Conservation (phyloP, 2,329 filamentous ascomycete genomes). For the Fusarium ambrosium region DNA sequence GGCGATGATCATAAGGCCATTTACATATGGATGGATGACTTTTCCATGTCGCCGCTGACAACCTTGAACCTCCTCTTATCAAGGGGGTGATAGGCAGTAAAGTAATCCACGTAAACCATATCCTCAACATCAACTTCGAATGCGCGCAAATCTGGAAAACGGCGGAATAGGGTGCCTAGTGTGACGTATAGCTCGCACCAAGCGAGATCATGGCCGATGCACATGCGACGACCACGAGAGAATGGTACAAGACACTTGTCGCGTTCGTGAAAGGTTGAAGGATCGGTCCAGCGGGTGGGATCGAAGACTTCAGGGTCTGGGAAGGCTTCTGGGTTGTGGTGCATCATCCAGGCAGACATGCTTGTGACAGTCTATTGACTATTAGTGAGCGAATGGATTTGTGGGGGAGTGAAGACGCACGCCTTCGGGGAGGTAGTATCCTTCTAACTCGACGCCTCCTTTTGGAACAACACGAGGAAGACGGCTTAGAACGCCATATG, state of each 20-base stretch:
- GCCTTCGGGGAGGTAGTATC: conserved; percentile 13
- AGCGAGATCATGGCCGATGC: conserved; percentile 13
- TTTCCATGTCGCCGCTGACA: background rate
- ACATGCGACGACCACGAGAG: conserved; percentile 21
- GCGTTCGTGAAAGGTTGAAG: conserved; percentile 11
- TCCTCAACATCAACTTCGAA: conserved; percentile 3
- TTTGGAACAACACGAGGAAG: conserved; percentile 20
- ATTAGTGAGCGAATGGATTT: background rate
- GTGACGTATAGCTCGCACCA: conserved; percentile 26
- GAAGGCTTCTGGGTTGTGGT: conserved; percentile 9
- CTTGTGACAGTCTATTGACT: background rate
- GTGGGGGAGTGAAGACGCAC: background rate
- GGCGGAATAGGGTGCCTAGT: conserved; percentile 10
- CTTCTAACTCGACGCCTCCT: conserved; percentile 12
- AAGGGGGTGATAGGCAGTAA: conserved; percentile 1
- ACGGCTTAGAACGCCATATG: conserved; percentile 17
- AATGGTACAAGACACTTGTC: conserved; percentile 14
- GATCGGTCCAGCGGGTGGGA: conserved; percentile 20
- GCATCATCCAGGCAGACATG: conserved; percentile 30
- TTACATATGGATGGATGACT: background rate
- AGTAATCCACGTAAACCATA: conserved; percentile 13
- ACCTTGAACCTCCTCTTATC: conserved; percentile 13
- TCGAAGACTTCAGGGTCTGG: conserved; percentile 16
- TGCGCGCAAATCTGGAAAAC: conserved; percentile 9
- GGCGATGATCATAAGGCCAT: background rate